These are phyloP conservation scores for Aspergillus carbonarius DNA, from an alignment of 2,329 filamentous ascomycete genomes.

Conservation along the genomic window DNA sequence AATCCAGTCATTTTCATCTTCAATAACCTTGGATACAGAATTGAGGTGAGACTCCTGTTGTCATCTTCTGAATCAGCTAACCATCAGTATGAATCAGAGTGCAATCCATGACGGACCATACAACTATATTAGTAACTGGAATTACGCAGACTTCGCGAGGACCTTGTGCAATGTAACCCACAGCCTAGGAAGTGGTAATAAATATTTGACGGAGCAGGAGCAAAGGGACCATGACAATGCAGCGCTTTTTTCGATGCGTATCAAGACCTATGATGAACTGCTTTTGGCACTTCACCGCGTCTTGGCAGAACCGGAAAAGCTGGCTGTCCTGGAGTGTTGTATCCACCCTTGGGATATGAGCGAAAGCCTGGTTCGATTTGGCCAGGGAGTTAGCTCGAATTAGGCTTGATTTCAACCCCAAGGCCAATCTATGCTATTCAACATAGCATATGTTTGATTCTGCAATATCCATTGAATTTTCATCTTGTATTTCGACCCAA, in stretches of 20 bases:
- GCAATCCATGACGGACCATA: constrained; percentile 4
- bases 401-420: neutral
- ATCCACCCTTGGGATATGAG: neutral
- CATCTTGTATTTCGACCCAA: too few species aligned
- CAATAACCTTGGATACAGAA: constrained; percentile 11
- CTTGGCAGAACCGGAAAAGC: neutral
- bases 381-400: neutral
- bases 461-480: too few species aligned
- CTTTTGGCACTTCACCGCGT: neutral
- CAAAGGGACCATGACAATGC: neutral
- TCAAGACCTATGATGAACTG: neutral
- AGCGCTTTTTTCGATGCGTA: constrained; percentile 1
- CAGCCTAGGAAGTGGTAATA: neutral
- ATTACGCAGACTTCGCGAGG: neutral
- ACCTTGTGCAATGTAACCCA: neutral
- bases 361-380: neutral
- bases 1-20: constrained; percentile 10
- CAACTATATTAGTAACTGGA: constrained; percentile 6
- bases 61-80: neutral
- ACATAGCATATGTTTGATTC: too few species aligned
- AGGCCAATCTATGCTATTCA: too few species aligned
- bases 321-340: neutral
- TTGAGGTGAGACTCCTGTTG: constrained; percentile 9
- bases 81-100: neutral
- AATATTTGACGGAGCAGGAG: neutral